Base-by-base conservation (phyloP, 169 alveolate genomes). In the Cryptosporidium ryanae region DNA sequence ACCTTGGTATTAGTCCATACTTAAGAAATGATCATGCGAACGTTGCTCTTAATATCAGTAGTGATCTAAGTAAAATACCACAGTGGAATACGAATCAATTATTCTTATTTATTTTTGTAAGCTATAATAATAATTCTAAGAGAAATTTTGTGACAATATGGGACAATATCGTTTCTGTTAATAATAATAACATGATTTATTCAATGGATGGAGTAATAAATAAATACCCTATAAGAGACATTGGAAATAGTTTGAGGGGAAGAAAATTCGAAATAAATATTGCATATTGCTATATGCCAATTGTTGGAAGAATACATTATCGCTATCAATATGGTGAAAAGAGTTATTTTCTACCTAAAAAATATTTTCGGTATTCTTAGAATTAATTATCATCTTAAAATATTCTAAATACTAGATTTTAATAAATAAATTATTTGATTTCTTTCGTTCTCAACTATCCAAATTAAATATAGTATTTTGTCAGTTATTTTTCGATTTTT, bases 41-140 rank as follows among this genome's bases (percentile, higher is more conserved):
- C 27, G 34, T 90, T 54, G 82, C 91, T 10, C 43, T 90, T 50
- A 67, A 90, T 81, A 81, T 90, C 5, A 44, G 84, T 64, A 90
- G 90, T 5, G 89, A 84, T 34, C 84, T 90, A 38, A 43, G 82
- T 29, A 67, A 84, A 8, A 48, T 52, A 1, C 67, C 82, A 31
- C 81, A 84, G 44, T 90, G 93, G 93, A 90, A 90, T 59, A 82
- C 91, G 29, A 84, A 90, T 44, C 93, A 84, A 84, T 52, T 90
- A 52, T 90, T 82, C 43, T 55, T 84, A 18, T 90, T 68, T 55
- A 82, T 90, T 15, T 67, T 64, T 15, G 93, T 71, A 18, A 50
- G 76, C 21, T 90, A 90, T 67, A 82, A 84, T 46, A 82, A 82
- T 59, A 82, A 82, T n/a, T 38, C 83, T 50, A 21, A 54, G 66